Evolutionary conservation across 1,139 yeast species (phyloP), one percentile per base, ranked within the genome.

Genomic region (Geotrichum australiense): DNA sequence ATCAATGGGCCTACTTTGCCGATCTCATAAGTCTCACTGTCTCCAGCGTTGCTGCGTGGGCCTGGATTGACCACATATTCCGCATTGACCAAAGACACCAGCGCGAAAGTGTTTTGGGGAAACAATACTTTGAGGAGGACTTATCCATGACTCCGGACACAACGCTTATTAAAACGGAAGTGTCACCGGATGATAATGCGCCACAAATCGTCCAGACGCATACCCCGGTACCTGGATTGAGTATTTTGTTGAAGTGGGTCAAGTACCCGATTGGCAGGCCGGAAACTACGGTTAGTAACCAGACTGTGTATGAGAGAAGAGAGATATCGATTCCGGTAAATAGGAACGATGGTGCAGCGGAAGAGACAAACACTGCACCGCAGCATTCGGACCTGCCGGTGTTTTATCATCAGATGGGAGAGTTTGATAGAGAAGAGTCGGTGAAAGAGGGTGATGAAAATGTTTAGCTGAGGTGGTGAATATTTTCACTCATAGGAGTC

Each of bases 11-110:
- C 10, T 89, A 82, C 52, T 82, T 80, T 56, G 78, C 82, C n/a
- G 69, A 80, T 22, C 73, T 85, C 40, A 83, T 83, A 35, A 52
- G 59, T 8, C 38, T 54, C n/a, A 52, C 58, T 43, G 50, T 57
- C 15, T 62, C 64, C 6, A 53, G 55, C 26, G 82, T 83, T 4
- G 70, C 82, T 14, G 86, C 85, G 0, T 85, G 94, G 94, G 93
- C 81, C 60, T 85, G 94, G 94, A 74, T 85, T 48, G 86, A 83
- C 55, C 70, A 84, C 48, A 72, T 80, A 41, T 73, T 74, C 46
- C 64, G 71, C 11, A 63, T 79, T 23, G 80, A 79, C 64, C 73
- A 73, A 51, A 67, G 66, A 8, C 71, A 71, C 46, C 93, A 84
- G 53, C 76, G 77, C 34, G 80, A 78, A 47, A 89, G 94, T 4